Base-by-base conservation (phyloP, 2,329 filamentous ascomycete species). In the Purpureocillium lavendulum region DNA sequence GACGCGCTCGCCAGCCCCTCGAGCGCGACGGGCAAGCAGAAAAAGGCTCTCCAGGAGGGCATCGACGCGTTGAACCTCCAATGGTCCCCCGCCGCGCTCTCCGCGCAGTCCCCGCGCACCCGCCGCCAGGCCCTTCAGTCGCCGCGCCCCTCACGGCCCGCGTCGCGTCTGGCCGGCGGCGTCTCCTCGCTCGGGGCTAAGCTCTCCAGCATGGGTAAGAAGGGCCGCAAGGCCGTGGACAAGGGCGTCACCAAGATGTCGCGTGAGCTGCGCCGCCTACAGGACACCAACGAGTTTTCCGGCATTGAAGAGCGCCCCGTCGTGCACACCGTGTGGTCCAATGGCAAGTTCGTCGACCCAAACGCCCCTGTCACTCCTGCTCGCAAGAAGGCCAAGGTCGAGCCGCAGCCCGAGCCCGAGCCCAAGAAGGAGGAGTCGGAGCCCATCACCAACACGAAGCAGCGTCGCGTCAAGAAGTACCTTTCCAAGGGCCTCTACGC, bases 401-500 rank as follows among this genome's bases (percentile, higher is more conserved):
- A 56, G 29, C 29, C 43, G 14, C 15, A 26, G 18, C 50, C 49
- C n/a, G 51, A 59, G 35, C 49, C 56, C 29, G 58, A 66, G 35
- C 46, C 56, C 37, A 69, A 51, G 10, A 49, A 58, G 34, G 49
- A 58, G 28, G 59, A 66, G 38, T 45, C 56, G 38, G 69, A 72
- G 50, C 59, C 62, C 17, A 50, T 58, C 7, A 54, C 60, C 10
- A 52, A 59, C 18, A 47, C 48, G 9, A 66, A 61, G 45, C 61
- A 65, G 46, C 65, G 72, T 40, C 70, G 67, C 30, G 63, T 69
- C 38, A 94, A 94, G 67, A 80, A 80, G 49, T 97, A 85, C 75
- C 69, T 94, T 39, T 70, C 73, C 38, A 85, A 88, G 57, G 92
- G 90, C 9, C 70, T 97, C 12, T 97, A 94, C 54, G 82, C 87